Evolutionary conservation across 2,329 filamentous ascomycete species (phyloP).

Genomic region (Penicillium palitans): DNA sequence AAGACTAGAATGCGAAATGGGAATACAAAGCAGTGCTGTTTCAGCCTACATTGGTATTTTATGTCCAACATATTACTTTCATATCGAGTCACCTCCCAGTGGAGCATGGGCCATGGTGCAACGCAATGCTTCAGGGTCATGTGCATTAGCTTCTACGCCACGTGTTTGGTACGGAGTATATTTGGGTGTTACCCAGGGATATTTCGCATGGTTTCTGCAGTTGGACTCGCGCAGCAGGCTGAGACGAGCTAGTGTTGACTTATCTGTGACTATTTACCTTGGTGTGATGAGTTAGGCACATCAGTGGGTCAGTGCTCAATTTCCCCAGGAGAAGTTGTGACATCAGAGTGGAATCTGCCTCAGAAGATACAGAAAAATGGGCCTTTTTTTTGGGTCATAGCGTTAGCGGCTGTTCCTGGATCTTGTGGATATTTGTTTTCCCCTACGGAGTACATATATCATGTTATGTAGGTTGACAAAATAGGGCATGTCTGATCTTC

Average conservation of each 20-base stretch:
- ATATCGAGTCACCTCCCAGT: neutral
- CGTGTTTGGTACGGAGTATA: neutral
- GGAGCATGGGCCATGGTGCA: constrained; percentile 1
- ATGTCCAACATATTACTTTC: neutral
- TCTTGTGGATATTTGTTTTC: neutral
- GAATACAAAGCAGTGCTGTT: neutral
- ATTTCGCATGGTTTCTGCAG: neutral
- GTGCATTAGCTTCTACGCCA: constrained; percentile 1
- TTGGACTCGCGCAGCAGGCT: neutral
- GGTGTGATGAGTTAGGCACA: constrained; percentile 13
- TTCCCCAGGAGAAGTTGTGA: constrained; percentile 24
- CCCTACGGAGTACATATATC: neutral
- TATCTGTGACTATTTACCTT: constrained; percentile 19
- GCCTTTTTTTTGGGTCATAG: constrained; percentile 22
- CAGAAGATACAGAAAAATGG: neutral
- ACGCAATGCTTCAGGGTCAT: neutral
- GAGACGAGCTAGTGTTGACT: constrained; percentile 18
- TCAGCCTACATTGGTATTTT: neutral
- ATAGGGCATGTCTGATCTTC: neutral
- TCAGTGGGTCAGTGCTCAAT: constrained; percentile 24
- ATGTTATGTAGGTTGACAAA: neutral
- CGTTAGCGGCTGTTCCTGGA: constrained; percentile 12
- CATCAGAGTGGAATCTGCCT: constrained; percentile 19
- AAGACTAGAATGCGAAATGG: neutral
- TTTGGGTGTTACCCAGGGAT: neutral